Evolutionary conservation across 2,329 filamentous ascomycete species (phyloP), one percentile per base, ranked within the genome.

Genomic region (Apiospora rasikravindrae): DNA sequence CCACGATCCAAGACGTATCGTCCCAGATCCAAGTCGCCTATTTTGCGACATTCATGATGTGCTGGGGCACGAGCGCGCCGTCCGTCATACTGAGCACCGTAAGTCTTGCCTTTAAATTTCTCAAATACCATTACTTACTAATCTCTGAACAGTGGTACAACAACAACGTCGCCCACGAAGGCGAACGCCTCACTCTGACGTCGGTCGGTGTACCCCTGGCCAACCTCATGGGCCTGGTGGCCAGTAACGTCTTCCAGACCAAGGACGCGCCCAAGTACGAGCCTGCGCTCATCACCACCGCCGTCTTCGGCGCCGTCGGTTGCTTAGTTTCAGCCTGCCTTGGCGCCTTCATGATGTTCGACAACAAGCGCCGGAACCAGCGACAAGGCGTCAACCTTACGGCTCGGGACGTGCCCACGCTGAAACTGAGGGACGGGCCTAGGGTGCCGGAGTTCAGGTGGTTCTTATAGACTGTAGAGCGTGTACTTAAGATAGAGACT

Each of bases 11-110:
- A 40, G 86, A 91, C 75, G 89, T 94, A 22, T 80, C 88, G 49
- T 77, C 83, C 4, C 84, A 92, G 51, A 80, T 92, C n/a, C 85
- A 87, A 4, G 85, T 94, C 1, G 93, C 92, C 0, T 95, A 95
- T 78, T 94, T 91, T 75, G 92, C 92, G 6, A 91, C 88, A 71
- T 95, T 95, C 80, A 93, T 95, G 91, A 94, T 95, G 92, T 92
- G 90, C 14, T 94, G 92, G 90, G 93, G 93, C 22, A 94, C 92
- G 0, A 91, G 90, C 0, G 92, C 93, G 0, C 93, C 93, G 0
- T 93, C 90, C 0, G 92, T 95, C 11, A 84, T 95, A 16, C 84
- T 91, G 22, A 81, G 79, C 69, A 81, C 81, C 14, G 79, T 81
- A 74, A 75, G 78, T 75, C 45, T 2, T 45, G 7, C 19, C 24